Evolutionary conservation across 495 filamentous ascomycete species (phyloP).

Genomic region (Rusavskia elegans): DNA sequence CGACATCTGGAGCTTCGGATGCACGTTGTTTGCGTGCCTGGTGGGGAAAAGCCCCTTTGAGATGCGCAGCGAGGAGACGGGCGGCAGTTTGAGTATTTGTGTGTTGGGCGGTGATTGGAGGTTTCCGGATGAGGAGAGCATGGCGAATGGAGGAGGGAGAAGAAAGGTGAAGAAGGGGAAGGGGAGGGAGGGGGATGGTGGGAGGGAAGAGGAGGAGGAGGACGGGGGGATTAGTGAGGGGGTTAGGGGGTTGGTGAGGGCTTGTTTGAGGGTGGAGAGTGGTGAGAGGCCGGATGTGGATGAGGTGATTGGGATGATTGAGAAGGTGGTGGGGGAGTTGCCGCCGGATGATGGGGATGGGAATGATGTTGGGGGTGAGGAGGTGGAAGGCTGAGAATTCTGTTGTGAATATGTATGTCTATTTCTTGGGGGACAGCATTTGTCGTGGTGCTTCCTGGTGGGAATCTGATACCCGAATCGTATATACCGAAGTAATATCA

Average conservation of each 20-base stretch:
- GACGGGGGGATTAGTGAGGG: slow-evolving; percentile 46
- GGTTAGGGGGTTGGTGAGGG: slow-evolving; percentile 72
- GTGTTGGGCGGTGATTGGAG: slow-evolving; percentile 85
- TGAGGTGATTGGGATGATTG: slow-evolving; percentile 68
- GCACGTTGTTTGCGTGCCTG: slow-evolving; percentile 88
- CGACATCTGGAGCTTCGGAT: slow-evolving; percentile 94
- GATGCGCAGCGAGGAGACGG: slow-evolving; percentile 86
- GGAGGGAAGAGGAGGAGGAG: slow-evolving; percentile 39
- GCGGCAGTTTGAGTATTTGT: slow-evolving; percentile 81
- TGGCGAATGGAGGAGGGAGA: slow-evolving; percentile 15
- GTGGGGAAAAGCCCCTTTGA: slow-evolving; percentile 96
- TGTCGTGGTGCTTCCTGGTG: too few species aligned
- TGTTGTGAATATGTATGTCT: not conserved
- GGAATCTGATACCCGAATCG: too few species aligned
- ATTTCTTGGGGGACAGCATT: not conserved
- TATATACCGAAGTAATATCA: too few species aligned
- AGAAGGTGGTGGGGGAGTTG: slow-evolving; percentile 54
- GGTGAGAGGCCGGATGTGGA: slow-evolving; percentile 80
- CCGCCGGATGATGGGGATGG: slow-evolving; percentile 41
- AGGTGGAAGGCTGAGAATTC: not conserved
- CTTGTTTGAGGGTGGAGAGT: slow-evolving; percentile 84
- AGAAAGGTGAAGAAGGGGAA: slow-evolving; percentile 27
- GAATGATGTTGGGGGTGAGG: not conserved
- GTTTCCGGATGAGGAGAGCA: slow-evolving; percentile 66
- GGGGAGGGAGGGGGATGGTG: slow-evolving; percentile 18